A percentile compares a stretch with the other conserved stretches of the same genome.
Conservation (phyloP, 176 grass and related monocot genomes). For the Raddia distichophylla region DNA sequence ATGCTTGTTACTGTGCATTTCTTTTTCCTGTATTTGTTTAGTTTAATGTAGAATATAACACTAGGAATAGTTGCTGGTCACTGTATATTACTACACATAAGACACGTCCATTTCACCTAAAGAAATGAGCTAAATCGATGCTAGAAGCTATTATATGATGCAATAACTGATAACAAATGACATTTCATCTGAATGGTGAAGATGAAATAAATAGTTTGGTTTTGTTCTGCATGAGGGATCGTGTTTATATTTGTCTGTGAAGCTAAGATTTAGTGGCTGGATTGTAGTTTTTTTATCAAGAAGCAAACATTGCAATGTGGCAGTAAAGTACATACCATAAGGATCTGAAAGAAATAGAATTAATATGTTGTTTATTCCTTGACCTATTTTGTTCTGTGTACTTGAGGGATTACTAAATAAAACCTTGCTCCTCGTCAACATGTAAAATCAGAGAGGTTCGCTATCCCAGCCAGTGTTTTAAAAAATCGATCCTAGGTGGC, state of each 20-base stretch:
- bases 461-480: too few species aligned
- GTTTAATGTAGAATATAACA: not conserved
- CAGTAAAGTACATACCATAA: not conserved
- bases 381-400: not conserved
- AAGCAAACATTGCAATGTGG: conserved; percentile 17
- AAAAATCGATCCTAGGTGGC: too few species aligned
- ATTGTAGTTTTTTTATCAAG: conserved; percentile 8
- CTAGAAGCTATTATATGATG: not conserved
- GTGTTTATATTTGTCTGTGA: conserved; percentile 20
- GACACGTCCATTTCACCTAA: not conserved
- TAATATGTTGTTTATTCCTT: not conserved
- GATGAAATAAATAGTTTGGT: not conserved
- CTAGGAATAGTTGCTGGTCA: not conserved
- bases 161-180: not conserved
- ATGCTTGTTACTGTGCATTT: not conserved
- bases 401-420: not conserved
- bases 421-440: not conserved
- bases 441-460: not conserved
- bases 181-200: conserved; percentile 10
- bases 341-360: not conserved
- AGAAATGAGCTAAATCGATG: not conserved
- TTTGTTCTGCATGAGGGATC: conserved; percentile 14
- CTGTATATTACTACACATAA: not conserved
- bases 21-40: not conserved
- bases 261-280: not conserved